A percentile compares a stretch with the other conserved stretches of the same genome.
Conservation (phyloP, 176 grass and related monocot species). For the Paspalum notatum region DNA sequence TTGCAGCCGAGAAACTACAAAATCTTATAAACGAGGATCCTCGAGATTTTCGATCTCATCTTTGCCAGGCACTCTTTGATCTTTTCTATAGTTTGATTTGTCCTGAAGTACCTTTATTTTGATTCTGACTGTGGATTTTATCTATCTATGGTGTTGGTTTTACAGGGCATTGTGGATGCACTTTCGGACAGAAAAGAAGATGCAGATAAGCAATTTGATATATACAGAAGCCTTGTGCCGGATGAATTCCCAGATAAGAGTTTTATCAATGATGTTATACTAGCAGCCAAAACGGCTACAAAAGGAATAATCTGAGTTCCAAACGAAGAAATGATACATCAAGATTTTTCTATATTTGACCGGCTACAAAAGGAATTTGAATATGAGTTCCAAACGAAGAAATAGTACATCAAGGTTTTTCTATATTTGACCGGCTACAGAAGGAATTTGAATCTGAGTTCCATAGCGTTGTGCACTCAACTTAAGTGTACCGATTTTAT, state of each 20-base stretch:
- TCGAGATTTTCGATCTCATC: conserved; percentile 80
- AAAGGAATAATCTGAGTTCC: conserved; percentile 58
- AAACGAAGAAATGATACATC: conserved; percentile 49
- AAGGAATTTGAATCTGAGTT: conserved; percentile 61
- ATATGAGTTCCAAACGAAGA: conserved; percentile 49
- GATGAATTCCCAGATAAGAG: conserved; percentile 87
- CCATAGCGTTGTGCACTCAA: neutral
- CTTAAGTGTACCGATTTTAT: no score
- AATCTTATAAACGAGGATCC: conserved; percentile 81
- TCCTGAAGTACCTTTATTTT: conserved; percentile 2
- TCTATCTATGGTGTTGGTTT: neutral
- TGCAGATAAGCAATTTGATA: conserved; percentile 68
- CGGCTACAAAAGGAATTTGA: conserved; percentile 55
- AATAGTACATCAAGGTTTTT: conserved; percentile 41
- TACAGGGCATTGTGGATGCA: conserved; percentile 80
- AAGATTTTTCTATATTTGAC: conserved; percentile 27
- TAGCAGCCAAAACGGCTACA: conserved; percentile 57
- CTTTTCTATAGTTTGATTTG: neutral
- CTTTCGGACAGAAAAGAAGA: conserved; percentile 79
- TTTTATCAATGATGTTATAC: conserved; percentile 82
- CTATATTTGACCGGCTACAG: conserved; percentile 35
- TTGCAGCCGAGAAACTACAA: conserved; percentile 66
- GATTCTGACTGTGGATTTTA: neutral
- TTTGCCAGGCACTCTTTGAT: conserved; percentile 70
- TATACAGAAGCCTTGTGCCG: conserved; percentile 77